phyloP scores from a whole-genome alignment of 2,329 filamentous ascomycete species.

The Gnomoniopsis sp. region DNA sequence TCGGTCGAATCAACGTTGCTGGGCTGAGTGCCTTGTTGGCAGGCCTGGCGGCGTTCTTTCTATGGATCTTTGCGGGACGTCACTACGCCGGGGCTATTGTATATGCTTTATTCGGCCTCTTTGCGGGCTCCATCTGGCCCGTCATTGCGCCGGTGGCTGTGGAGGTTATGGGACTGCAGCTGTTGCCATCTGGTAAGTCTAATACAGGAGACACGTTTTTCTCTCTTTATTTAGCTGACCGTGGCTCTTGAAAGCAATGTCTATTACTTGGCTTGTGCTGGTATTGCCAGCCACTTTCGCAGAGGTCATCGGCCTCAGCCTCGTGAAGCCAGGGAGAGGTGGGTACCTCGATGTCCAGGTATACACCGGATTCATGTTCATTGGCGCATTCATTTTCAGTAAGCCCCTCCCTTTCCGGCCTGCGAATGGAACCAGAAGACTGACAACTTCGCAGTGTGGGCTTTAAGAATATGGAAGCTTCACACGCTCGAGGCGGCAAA shows the following conservation, averaged over 20 bases:
- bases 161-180: conserved; percentile 68
- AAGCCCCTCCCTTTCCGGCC: conserved; percentile 16
- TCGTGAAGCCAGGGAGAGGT: conserved; percentile 39
- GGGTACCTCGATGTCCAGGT: conserved; percentile 53
- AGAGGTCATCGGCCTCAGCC: conserved; percentile 59
- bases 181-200: conserved; percentile 58
- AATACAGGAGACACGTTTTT: background rate
- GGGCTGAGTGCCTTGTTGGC: conserved; percentile 60
- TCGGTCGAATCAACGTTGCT: conserved; percentile 73
- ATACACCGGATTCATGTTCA: conserved; percentile 60
- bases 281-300: conserved; percentile 68
- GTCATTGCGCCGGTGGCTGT: conserved; percentile 67
- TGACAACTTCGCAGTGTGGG: conserved; percentile 31
- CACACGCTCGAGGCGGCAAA: conserved; percentile 32
- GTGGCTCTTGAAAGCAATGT: conserved; percentile 43
- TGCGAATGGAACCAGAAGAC: background rate
- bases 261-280: conserved; percentile 68
- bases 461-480: conserved; percentile 41
- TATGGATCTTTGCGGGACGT: conserved; percentile 70
- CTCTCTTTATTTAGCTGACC: background rate
- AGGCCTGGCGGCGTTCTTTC: conserved; percentile 62
- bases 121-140: conserved; percentile 70
- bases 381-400: conserved; percentile 49
- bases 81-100: conserved; percentile 65
- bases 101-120: conserved; percentile 65